A percentile compares a stretch with the other conserved stretches of the same genome.
Conservation (phyloP, 1,284 basidiomycete genomes). For the Apiotrichum sp. region DNA sequence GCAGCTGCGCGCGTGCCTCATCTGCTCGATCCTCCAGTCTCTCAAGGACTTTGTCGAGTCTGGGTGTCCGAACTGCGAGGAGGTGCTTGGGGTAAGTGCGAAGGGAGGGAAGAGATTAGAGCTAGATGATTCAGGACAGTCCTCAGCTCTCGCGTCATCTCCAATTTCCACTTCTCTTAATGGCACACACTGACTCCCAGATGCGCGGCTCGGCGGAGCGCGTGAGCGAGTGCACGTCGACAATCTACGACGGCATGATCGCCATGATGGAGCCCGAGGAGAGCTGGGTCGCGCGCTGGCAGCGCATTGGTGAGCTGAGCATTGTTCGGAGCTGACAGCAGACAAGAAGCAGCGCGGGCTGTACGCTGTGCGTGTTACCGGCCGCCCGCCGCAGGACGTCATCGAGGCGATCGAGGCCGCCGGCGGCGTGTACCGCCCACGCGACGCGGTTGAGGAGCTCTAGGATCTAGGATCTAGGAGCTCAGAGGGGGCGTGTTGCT, state of each 20-base stretch:
- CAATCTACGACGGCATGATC: conserved; percentile 88
- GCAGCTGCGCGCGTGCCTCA: conserved; percentile 76
- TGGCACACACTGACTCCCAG: conserved; percentile 47
- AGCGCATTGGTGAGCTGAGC: conserved; percentile 66
- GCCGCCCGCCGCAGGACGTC: conserved; percentile 77
- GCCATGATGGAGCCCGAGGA: conserved; percentile 79
- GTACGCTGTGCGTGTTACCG: conserved; percentile 81
- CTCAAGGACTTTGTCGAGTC: conserved; percentile 74
- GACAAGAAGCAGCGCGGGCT: conserved; percentile 79
- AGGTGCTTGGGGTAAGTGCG: conserved; percentile 72
- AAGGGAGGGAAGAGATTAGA: too few relatives aligned
- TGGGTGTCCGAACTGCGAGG: conserved; percentile 97
- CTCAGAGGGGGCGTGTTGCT: too few relatives aligned
- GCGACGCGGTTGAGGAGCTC: conserved; percentile 40
- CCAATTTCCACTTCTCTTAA: neutral
- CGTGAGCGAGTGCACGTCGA: conserved; percentile 83
- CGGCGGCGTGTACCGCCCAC: conserved; percentile 38
- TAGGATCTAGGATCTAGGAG: neutral
- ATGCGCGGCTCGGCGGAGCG: conserved; percentile 83
- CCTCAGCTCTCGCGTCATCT: neutral
- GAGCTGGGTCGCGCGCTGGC: conserved; percentile 95
- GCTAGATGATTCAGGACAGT: too few relatives aligned
- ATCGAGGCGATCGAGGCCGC: conserved; percentile 53
- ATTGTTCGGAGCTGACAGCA: conserved; percentile 33
- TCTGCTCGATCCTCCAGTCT: conserved; percentile 84